phyloP scores from a whole-genome alignment of 2,329 filamentous ascomycete species.

The Metarhizium humberi region DNA sequence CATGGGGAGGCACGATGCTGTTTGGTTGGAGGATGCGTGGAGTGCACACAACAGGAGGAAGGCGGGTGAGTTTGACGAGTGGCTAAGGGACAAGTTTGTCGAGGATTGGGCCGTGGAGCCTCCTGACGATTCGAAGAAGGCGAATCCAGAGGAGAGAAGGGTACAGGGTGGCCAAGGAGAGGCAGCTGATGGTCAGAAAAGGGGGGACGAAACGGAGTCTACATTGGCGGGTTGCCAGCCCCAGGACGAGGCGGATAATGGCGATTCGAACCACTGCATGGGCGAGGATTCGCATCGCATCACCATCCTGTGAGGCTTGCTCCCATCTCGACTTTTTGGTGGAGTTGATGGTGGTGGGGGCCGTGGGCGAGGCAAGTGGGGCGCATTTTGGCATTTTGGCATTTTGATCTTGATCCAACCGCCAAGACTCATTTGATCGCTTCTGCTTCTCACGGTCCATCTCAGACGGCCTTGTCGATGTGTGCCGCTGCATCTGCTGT shows the following conservation, averaged over 20 bases:
- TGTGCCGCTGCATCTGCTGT: neutral
- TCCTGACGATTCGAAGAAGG: conserved; percentile 20
- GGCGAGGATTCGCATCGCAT: neutral
- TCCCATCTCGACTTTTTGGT: neutral
- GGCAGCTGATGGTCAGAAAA: neutral
- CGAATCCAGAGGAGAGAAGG: neutral
- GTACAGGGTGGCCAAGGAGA: neutral
- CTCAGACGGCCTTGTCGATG: too few species aligned
- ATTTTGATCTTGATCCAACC: neutral
- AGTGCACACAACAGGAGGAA: conserved; percentile 38
- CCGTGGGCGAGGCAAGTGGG: neutral
- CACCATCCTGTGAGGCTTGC: neutral
- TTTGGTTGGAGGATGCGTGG: conserved; percentile 45
- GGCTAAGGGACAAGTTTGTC: conserved; percentile 34
- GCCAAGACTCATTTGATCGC: neutral
- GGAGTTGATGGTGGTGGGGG: neutral
- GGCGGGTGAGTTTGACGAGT: conserved; percentile 40
- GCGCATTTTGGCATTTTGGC: neutral
- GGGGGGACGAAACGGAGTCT: too few species aligned
- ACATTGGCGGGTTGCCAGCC: neutral
- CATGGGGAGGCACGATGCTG: conserved; percentile 39
- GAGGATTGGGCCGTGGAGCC: conserved; percentile 37
- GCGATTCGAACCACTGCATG: neutral
- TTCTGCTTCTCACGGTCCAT: neutral
- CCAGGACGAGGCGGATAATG: neutral